These are phyloP conservation scores for Aspergillus thermomutatus DNA, from an alignment of 2,329 filamentous ascomycete species.

Conservation along the genomic window DNA sequence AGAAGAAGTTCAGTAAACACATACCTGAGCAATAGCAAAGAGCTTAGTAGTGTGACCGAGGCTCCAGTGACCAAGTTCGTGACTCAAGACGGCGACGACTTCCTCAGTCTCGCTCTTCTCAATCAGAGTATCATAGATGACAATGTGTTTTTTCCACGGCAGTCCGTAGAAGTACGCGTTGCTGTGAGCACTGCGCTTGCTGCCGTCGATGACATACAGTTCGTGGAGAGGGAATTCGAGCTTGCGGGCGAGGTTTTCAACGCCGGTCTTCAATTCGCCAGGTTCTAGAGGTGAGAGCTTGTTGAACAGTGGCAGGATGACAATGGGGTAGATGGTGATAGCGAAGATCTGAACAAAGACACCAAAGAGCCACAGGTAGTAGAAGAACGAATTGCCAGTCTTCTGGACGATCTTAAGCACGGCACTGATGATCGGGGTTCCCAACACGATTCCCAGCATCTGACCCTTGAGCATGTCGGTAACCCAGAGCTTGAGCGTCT, in stretches of 20 bases:
- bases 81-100: conserved; percentile 89
- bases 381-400: conserved; percentile 93
- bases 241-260: conserved; percentile 77
- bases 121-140: conserved; percentile 96
- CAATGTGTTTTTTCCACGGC: conserved; percentile 99
- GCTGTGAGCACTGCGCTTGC: conserved; percentile 81
- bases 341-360: conserved; percentile 87
- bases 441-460: conserved; percentile 72
- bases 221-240: conserved; percentile 91
- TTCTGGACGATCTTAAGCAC: conserved; percentile 93
- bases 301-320: conserved; percentile 95
- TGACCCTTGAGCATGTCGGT: conserved; percentile 91
- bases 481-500: conserved; percentile 83
- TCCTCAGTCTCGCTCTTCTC: conserved; percentile 91
- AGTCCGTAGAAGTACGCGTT: conserved; percentile 96
- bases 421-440: conserved; percentile 82
- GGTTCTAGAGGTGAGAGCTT: conserved; percentile 90
- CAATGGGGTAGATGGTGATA: conserved; percentile 93
- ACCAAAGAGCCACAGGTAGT: conserved; percentile 94
- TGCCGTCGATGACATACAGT: conserved; percentile 90
- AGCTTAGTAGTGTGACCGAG: conserved; percentile 91
- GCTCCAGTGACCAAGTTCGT: conserved; percentile 97
- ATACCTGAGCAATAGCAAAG: conserved; percentile 78
- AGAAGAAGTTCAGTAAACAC: conserved; percentile 14
- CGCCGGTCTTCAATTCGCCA: conserved; percentile 80